These are phyloP conservation scores for Blumeria hordei DNA, from an alignment of 2,329 filamentous ascomycete genomes.

Conservation along the genomic window DNA sequence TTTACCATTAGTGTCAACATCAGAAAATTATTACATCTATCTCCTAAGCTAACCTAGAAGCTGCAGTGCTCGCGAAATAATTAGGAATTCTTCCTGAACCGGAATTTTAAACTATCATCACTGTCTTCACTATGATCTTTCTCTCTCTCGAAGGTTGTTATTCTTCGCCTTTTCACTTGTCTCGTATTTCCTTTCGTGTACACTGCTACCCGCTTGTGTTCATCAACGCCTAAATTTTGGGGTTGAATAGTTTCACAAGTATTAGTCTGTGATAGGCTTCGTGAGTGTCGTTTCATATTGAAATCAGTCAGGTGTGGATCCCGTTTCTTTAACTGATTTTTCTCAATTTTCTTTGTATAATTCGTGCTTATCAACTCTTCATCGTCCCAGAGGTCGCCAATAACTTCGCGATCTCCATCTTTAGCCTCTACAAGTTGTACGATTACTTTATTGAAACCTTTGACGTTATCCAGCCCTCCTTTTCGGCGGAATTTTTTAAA, in stretches of 20 bases:
- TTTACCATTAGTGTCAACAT: too few species aligned
- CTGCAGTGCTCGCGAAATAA: not conserved
- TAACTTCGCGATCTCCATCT: conserved; percentile 30
- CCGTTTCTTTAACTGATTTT: too few species aligned
- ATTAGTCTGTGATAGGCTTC: too few species aligned
- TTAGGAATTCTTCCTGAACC: conserved; percentile 9
- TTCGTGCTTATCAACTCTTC: conserved; percentile 6
- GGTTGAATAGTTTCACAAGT: too few species aligned
- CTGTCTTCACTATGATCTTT: conserved; percentile 11
- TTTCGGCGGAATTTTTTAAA: conserved; percentile 67
- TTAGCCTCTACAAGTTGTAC: conserved; percentile 37
- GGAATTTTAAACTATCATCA: conserved; percentile 14
- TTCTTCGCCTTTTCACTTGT: conserved; percentile 11
- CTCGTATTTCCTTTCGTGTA: conserved; percentile 4
- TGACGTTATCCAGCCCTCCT: conserved; percentile 16
- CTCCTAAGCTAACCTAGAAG: too few species aligned
- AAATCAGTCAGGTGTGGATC: too few species aligned
- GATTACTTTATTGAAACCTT: conserved; percentile 18
- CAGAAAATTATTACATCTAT: too few species aligned
- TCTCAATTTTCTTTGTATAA: too few species aligned
- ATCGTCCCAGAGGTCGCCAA: conserved; percentile 30
- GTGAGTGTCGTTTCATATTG: too few species aligned
- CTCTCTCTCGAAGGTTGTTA: conserved; percentile 2
- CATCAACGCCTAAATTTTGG: too few species aligned
- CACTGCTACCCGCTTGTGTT: too few species aligned